phyloP scores from a whole-genome alignment of 306 rosid genomes.

The Abrus precatorius region DNA sequence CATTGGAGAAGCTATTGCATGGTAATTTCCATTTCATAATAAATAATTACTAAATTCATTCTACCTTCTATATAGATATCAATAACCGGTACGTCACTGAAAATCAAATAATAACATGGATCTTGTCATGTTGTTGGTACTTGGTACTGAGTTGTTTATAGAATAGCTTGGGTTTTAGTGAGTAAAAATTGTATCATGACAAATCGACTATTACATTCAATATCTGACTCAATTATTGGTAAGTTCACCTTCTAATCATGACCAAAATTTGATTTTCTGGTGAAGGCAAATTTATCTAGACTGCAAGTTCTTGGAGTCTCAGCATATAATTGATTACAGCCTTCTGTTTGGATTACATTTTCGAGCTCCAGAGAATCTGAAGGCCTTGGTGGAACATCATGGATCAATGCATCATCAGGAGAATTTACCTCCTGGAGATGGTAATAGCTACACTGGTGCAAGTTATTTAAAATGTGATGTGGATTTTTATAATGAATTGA shows the following conservation, averaged over 20 bases:
- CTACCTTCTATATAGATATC: constrained; percentile 17
- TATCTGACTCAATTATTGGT: constrained; percentile 1
- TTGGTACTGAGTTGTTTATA: background rate
- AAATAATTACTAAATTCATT: background rate
- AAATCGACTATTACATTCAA: constrained; percentile 21
- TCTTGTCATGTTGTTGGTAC: background rate
- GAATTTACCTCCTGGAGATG: constrained; percentile 50
- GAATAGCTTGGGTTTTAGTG: background rate
- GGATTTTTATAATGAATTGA: constrained; percentile 3
- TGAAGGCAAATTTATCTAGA: constrained; percentile 81
- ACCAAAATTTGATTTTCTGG: constrained; percentile 39
- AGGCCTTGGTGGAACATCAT: constrained; percentile 60
- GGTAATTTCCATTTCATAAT: background rate
- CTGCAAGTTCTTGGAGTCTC: constrained; percentile 85
- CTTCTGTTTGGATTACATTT: constrained; percentile 90
- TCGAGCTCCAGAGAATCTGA: constrained; percentile 86
- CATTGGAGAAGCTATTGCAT: background rate
- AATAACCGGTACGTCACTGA: background rate
- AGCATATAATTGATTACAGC: constrained; percentile 84
- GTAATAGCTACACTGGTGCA: constrained; percentile 48
- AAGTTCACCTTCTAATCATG: constrained; percentile 13
- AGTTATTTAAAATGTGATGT: constrained; percentile 18
- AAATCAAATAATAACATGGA: background rate
- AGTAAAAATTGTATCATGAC: background rate
- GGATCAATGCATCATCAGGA: constrained; percentile 51